Base-by-base conservation (phyloP, 805 yeast species). In the Yamadazyma olivae region DNA sequence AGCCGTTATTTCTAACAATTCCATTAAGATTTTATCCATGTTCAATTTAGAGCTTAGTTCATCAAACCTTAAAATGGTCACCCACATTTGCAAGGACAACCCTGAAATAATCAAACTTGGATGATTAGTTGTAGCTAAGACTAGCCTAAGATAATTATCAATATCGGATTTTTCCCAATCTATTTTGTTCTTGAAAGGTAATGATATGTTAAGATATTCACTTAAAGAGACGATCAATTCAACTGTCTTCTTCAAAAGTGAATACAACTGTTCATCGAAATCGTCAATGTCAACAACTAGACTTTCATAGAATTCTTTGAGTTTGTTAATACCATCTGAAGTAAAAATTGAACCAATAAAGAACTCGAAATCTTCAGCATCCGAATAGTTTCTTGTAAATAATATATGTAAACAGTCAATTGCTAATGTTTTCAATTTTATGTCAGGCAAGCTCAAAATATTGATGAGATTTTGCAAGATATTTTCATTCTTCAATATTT, bases 1-100 rank as follows among this genome's bases (percentile, higher is more conserved):
- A 0, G 96, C 83, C 1, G 95, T 77, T 25, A 77, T 74, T 48
- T 85, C 85, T 32, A 95, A 64, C 27, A 93, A 63, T 12, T 77
- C 79, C 13, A 93, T 82, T 38, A 86, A 62, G 12, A 83, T 59
- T 6, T 63, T 62, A 35, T 71, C 70, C 27, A 83, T 77, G 29
- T 76, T 74, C 5, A 70, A 67, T 44, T 71, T 74, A 9, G 78
- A 76, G 40, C 81, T 70, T 31, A 84, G 67, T 41, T 81, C 86
- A 47, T 89, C 96, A 39, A 81, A 77, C 50, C 99, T 74, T 34
- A 95, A 64, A 46, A 91, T 78, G 2, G 91, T 77, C 42, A 95
- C 88, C 99, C 99, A 95, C 65, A 93, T 83, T 55, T 89, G 96
- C 35, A 93, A 62, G 0, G 96, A 85, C 13, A 93, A 70, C 0